Percentiles rank a stretch among this genome's conserved stretches.
Evolutionary conservation across 1,139 yeast species (phyloP).

Genomic region (Saccharomycopsis hybrid): DNA sequence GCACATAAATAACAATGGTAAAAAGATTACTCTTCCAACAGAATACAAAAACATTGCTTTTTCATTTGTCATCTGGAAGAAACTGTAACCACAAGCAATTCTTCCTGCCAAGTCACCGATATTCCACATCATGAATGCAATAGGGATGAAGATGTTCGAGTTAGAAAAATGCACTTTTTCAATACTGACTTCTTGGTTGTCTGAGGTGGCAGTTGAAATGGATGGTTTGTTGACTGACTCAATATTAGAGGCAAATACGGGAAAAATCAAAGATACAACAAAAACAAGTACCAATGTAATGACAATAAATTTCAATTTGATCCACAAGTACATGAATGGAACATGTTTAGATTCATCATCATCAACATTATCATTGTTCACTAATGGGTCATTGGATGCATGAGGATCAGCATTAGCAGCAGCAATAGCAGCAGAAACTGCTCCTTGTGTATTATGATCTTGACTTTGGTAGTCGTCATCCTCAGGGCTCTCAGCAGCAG

Average conservation of each 20-base stretch:
- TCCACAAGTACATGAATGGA: conserved; percentile 47
- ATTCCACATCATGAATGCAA: conserved; percentile 82
- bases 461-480: no score
- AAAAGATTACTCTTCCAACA: conserved; percentile 44
- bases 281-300: conserved; percentile 70
- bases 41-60: conserved; percentile 44
- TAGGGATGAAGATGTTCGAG: conserved; percentile 58
- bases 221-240: conserved; percentile 42
- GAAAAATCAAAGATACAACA: conserved; percentile 72
- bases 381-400: no score
- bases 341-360: conserved; percentile 28
- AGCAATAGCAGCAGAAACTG: conserved; percentile 21
- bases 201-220: conserved; percentile 24
- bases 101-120: conserved; percentile 81
- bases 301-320: conserved; percentile 56
- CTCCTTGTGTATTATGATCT: conserved; percentile 23
- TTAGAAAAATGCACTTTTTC: conserved; percentile 35
- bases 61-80: conserved; percentile 40
- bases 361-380: conserved; percentile 10
- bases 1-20: conserved; percentile 66
- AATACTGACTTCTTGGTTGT: no score
- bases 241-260: conserved; percentile 79
- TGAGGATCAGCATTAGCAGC: conserved; percentile 4
- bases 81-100: conserved; percentile 48
- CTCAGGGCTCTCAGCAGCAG: no score